phyloP scores from a whole-genome alignment of 2,329 filamentous ascomycete genomes.

The Botrytis cinerea region DNA sequence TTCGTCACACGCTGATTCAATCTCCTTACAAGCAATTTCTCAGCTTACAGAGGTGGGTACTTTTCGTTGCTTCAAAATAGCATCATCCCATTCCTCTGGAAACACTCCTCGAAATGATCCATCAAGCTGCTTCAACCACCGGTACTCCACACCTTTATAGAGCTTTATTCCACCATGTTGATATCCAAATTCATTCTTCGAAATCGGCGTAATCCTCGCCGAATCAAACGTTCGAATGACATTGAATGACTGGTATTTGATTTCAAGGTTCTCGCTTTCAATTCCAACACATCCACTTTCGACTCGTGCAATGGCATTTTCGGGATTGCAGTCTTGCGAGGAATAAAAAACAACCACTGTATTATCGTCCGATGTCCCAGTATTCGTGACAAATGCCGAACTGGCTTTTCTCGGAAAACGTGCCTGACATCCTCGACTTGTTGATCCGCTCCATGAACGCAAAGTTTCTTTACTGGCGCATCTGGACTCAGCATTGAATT shows the following conservation, averaged over 20 bases:
- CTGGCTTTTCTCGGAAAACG: background rate
- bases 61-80: conserved; percentile 2
- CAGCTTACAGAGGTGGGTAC: background rate
- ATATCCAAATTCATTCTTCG: conserved; percentile 14
- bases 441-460: background rate
- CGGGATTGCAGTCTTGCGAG: conserved; percentile 6
- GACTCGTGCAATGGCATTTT: conserved; percentile 17
- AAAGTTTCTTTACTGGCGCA: background rate
- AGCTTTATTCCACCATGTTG: conserved; percentile 1
- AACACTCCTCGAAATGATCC: conserved; percentile 3
- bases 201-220: conserved; percentile 9
- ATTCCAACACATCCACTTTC: conserved; percentile 9
- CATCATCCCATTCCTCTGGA: conserved; percentile 16
- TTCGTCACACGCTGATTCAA: background rate
- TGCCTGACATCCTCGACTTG: conserved; percentile 7
- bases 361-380: conserved; percentile 10
- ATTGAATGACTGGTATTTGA: conserved; percentile 11
- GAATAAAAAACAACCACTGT: conserved; percentile 15
- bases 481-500: background rate
- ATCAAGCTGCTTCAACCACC: conserved; percentile 7
- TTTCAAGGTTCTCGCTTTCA: background rate
- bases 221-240: conserved; percentile 5
- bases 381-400: conserved; percentile 11
- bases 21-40: background rate
- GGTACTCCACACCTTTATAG: conserved; percentile 16